phyloP scores from a whole-genome alignment of 345 rosid genomes.

The Rhodamnia argentea region DNA sequence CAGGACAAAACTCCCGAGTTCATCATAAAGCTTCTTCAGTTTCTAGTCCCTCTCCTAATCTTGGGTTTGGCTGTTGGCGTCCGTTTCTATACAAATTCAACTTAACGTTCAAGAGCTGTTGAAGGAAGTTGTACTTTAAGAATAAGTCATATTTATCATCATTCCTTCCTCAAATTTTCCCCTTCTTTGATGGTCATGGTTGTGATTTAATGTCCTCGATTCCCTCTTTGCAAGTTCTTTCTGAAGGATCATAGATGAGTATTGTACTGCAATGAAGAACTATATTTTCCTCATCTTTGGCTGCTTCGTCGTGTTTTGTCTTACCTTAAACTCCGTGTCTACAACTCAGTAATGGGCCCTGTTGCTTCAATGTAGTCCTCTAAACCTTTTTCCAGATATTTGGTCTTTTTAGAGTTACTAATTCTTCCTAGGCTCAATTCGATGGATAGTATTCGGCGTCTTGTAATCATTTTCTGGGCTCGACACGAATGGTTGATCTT shows the following conservation, averaged over 20 bases:
- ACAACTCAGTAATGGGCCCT: not conserved
- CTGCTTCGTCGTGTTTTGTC: not conserved
- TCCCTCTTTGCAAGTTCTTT: not conserved
- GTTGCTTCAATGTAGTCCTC: not conserved
- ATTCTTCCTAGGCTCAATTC: not conserved
- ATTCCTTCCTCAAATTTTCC: not conserved
- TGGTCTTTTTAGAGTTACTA: not conserved
- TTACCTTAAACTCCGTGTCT: not conserved
- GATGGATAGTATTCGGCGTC: not conserved
- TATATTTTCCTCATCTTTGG: not conserved
- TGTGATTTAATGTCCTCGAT: not conserved
- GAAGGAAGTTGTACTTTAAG: not conserved
- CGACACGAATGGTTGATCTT: not conserved
- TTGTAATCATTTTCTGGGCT: not conserved
- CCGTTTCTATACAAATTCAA: conserved; percentile 64
- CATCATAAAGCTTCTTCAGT: conserved; percentile 70
- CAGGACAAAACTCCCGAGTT: conserved; percentile 75
- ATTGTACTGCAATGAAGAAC: not conserved
- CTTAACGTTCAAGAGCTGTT: conserved; percentile 8
- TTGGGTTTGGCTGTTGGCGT: conserved; percentile 80
- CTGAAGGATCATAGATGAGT: not conserved
- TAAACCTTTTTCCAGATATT: not conserved
- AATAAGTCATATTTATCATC: not conserved
- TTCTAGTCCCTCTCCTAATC: conserved; percentile 85
- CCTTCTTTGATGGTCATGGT: not conserved